Evolutionary conservation across 2,329 filamentous ascomycete genomes (phyloP), one percentile per base, ranked within the genome.

Genomic region (Monosporascus sp.): DNA sequence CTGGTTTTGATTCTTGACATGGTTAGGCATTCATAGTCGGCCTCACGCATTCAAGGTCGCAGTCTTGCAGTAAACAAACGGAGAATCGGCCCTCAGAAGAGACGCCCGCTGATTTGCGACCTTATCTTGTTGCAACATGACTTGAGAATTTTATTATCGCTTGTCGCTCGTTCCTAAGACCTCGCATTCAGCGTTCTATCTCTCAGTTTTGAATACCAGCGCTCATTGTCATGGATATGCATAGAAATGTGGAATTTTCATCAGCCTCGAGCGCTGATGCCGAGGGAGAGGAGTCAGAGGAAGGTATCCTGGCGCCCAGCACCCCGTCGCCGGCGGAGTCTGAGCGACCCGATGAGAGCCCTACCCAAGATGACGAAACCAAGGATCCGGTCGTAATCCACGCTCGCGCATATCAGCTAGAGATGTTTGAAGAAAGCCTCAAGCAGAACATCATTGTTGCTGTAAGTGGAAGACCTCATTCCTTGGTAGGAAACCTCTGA

Each of bases 341-440:
- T 43, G 9, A 34, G n/a, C 20, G 52, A 56, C 1, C 36, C 37
- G 36, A 11, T 40, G 2, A 51, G 47, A 26, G 9, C 19, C 17
- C 19, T 49, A 16, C 46, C 26, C 55, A 52, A 22, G 52, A 54
- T n/a, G 45, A 51, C 4, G 48, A 52, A 44, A 49, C 52, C n/a
- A 55, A 64, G 8, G 61, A 67, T 24, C 37, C 58, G 8, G 55
- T 53, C 20, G 59, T 67, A 41, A 73, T 81, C 60, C 68, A 71
- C 53, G 68, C 79, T 19, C 73, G 87, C 47, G 81, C 79, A 1
- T 93, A 92, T 62, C 88, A 93, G 69, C 65, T 81, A 20, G 89
- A 92, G 70, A 91, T 93, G 88, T 76, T 89, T 51, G 78, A 86
- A 54, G 79, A 82, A 63, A 90, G 87, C 62, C 73, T 89, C 61